Base-by-base conservation (phyloP, 2,329 filamentous ascomycete genomes). In the Aspergillus pseudoterreus region DNA sequence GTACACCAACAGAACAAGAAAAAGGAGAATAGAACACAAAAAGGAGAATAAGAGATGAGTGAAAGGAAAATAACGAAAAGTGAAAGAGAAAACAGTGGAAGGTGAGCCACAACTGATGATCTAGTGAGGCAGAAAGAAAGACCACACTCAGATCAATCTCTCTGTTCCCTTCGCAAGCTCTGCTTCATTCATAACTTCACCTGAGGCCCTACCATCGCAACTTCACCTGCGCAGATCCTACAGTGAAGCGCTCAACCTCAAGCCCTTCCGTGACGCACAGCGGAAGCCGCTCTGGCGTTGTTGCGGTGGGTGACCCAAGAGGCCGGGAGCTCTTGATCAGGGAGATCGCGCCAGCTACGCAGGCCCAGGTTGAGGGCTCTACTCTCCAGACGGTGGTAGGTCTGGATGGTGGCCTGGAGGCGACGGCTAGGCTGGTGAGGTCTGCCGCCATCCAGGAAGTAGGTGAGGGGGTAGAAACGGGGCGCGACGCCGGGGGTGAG, bases 291-390 rank as follows among this genome's bases (percentile, higher is more conserved):
- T 12, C 39, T 42, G 1, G 39, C 39, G 17, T 42, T 42, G 39
- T 42, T n/a, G 17, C 39, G 39, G 17, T 42, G 39, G 17, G 15
- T 21, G 39, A 42, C 17, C 59, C 61, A 64, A 4, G 50, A 36
- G 6, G 30, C 43, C 4, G 62, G 61, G 9, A 62, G 45, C n/a
- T 56, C 51, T 1, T 47, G 30, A 4, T 17, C 41, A 8, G 59
- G 58, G 22, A 65, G 51, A 17, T 51, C 12, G 45, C 54, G 53
- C 63, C 63, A 65, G 33, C 55, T 47, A 2, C 43, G 12, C 12
- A 59, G 15, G 0, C 48, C 48, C 27, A 50, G 33, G 5, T 49
- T 32, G 0, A 33, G 35, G 3, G 59, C 61, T 17, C 43, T 50
- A 6, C 57, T 52, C 6, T 56, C 53, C 22, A 65, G 38, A 17